Conservation (phyloP, 768 basidiomycete genomes). For the Collybiopsis luxurians region DNA sequence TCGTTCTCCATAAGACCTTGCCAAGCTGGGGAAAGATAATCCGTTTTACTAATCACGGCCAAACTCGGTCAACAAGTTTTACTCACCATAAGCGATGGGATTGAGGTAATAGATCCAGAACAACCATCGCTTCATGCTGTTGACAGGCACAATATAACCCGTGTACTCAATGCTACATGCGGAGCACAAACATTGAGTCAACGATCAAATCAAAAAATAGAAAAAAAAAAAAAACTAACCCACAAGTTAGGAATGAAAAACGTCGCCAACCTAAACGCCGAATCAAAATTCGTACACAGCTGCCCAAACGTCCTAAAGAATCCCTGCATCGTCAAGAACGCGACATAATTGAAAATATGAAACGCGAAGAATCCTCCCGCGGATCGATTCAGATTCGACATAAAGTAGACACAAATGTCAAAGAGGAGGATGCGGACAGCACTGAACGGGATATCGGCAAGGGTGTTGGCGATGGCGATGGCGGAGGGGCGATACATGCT, state of each 20-base stretch:
- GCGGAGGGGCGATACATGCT: constrained; percentile 68
- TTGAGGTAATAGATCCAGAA: constrained; percentile 89
- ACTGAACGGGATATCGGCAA: constrained; percentile 71
- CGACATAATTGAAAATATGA: constrained; percentile 62
- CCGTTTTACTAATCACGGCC: too few species aligned
- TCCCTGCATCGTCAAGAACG: constrained; percentile 73
- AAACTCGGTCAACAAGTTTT: constrained; percentile 10
- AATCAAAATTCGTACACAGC: constrained; percentile 43
- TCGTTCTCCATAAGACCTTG: constrained; percentile 84
- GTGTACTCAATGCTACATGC: constrained; percentile 52
- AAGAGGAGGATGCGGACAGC: constrained; percentile 55
- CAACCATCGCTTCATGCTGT: constrained; percentile 75
- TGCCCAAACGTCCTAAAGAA: constrained; percentile 79
- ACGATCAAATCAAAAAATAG: background rate
- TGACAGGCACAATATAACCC: constrained; percentile 67
- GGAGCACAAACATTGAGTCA: background rate
- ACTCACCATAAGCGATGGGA: constrained; percentile 62
- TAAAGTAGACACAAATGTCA: constrained; percentile 69
- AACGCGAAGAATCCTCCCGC: constrained; percentile 50
- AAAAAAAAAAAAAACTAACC: constrained; percentile 14
- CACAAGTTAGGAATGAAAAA: constrained; percentile 77
- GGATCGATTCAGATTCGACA: constrained; percentile 47
- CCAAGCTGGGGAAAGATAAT: constrained; percentile 50
- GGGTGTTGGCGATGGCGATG: constrained; percentile 60
- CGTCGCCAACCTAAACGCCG: constrained; percentile 48